A percentile compares a stretch with the other conserved stretches of the same genome.
These are phyloP conservation scores for Populus ilicifolia DNA, from an alignment of 345 rosid genomes.

Conservation along the genomic window DNA sequence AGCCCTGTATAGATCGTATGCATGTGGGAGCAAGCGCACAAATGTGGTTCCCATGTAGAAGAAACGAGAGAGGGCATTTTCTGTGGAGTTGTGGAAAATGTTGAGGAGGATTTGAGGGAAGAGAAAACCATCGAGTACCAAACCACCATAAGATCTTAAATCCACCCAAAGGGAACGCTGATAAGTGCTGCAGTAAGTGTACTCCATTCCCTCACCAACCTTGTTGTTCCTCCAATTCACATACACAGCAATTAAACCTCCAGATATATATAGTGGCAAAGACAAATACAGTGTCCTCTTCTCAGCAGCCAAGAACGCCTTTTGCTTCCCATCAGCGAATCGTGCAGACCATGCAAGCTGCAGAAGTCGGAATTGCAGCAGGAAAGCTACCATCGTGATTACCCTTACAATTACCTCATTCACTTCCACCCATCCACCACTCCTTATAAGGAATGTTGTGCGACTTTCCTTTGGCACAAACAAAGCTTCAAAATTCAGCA, in stretches of 20 bases:
- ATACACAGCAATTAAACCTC: constrained; percentile 14
- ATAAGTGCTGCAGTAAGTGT: background rate
- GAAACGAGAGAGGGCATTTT: constrained; percentile 16
- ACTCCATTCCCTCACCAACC: background rate
- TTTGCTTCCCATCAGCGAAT: constrained; percentile 3
- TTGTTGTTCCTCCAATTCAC: constrained; percentile 12
- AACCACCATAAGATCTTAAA: constrained; percentile 23
- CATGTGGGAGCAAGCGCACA: constrained; percentile 18
- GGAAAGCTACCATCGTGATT: constrained; percentile 19
- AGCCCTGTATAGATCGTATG: constrained; percentile 23
- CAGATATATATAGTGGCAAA: constrained; percentile 14
- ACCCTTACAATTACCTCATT: constrained; percentile 25
- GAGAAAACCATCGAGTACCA: constrained; percentile 27
- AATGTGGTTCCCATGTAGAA: constrained; percentile 26
- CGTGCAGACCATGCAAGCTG: constrained; percentile 16
- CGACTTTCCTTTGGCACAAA: background rate
- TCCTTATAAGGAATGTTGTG: background rate
- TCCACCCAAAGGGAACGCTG: constrained; percentile 13
- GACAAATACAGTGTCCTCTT: constrained; percentile 17
- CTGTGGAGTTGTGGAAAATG: constrained; percentile 17
- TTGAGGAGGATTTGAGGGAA: constrained; percentile 31
- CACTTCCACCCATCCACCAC: constrained; percentile 14
- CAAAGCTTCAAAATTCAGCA: constrained; percentile 29
- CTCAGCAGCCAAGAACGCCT: constrained; percentile 24
- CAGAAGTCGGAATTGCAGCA: constrained; percentile 26